phyloP scores from a whole-genome alignment of 2,329 filamentous ascomycete species.

The Fonsecaea nubica region DNA sequence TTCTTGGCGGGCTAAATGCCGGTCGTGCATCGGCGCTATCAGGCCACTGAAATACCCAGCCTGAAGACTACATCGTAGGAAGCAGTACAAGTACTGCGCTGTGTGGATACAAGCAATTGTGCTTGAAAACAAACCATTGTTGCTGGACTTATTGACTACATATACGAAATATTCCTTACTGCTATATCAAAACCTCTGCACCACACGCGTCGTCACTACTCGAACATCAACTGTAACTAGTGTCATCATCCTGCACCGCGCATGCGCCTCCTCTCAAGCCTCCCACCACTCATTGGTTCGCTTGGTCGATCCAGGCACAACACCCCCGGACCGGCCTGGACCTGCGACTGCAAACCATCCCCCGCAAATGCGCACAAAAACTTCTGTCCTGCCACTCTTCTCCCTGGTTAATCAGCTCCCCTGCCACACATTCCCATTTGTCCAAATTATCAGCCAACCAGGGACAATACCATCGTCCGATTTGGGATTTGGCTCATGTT shows the following conservation, averaged over 20 bases:
- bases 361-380: constrained; percentile 11
- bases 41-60: not conserved
- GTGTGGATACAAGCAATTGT: not conserved
- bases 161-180: not conserved
- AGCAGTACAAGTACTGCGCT: not conserved
- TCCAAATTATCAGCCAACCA: constrained; percentile 18
- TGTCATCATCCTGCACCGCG: constrained; percentile 12
- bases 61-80: constrained; percentile 8
- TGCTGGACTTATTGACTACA: constrained; percentile 2
- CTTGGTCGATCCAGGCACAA: constrained; percentile 33
- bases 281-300: constrained; percentile 30
- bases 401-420: constrained; percentile 20
- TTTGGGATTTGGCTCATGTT: constrained; percentile 11
- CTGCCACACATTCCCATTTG: constrained; percentile 23
- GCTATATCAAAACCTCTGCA: constrained; percentile 3
- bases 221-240: not conserved
- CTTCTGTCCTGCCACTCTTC: not conserved
- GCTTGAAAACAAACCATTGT: not conserved
- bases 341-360: constrained; percentile 28
- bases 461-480: constrained; percentile 7
- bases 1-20: constrained; percentile 4
- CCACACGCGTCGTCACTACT: not conserved
- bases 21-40: constrained; percentile 4
- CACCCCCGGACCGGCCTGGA: constrained; percentile 20
- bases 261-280: not conserved